These are phyloP conservation scores for Fusarium penzigii DNA, from an alignment of 2,329 filamentous ascomycete species.

Conservation along the genomic window DNA sequence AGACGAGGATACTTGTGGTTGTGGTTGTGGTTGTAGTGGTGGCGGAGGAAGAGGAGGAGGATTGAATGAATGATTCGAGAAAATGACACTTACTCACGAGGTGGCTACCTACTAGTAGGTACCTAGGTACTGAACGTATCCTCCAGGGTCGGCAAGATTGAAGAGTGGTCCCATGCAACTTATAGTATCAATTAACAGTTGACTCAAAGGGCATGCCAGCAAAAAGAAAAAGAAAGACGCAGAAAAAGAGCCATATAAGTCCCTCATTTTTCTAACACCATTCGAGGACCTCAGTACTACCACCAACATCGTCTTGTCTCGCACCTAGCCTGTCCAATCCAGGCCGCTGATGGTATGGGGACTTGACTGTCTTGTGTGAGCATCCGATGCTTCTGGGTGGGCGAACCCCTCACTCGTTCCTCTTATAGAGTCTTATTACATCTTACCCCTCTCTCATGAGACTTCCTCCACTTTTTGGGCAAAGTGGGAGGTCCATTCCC, in stretches of 20 bases:
- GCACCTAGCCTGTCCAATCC: neutral
- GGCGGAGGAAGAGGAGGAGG: too few relatives aligned
- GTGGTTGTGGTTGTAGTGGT: too few relatives aligned
- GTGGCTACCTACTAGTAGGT: too few relatives aligned
- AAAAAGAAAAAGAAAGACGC: too few relatives aligned
- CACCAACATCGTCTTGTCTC: neutral
- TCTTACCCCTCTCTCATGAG: neutral
- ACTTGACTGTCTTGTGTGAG: neutral
- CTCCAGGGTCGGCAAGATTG: neutral
- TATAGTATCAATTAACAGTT: too few relatives aligned
- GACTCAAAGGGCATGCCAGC: too few relatives aligned
- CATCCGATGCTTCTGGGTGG: neutral
- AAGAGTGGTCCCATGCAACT: neutral
- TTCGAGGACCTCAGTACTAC: neutral
- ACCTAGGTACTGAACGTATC: too few relatives aligned
- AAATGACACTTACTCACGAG: too few relatives aligned
- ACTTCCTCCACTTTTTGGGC: neutral
- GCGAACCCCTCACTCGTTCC: neutral
- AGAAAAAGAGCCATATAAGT: neutral
- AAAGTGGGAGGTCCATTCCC: too few relatives aligned
- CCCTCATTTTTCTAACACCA: neutral
- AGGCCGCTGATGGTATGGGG: neutral
- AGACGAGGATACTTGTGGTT: too few relatives aligned
- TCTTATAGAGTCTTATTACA: neutral
- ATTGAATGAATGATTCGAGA: neutral